A percentile compares a stretch with the other conserved stretches of the same genome.
Conservation (phyloP, 139 green algal species). For the Chlorella sp. region DNA sequence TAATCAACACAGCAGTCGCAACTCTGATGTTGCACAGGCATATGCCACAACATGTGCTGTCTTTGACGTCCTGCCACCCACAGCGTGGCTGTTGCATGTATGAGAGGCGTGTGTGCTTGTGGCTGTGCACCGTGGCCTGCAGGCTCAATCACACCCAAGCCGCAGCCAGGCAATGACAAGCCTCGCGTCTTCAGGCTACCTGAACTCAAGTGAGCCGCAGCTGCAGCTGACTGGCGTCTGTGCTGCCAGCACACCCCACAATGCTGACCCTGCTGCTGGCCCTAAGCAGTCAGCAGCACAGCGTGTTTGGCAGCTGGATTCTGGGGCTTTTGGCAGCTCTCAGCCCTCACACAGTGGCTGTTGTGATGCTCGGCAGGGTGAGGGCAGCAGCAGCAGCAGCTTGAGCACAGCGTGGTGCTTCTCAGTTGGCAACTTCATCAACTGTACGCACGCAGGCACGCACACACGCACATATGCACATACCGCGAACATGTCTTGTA, state of each 20-base stretch:
- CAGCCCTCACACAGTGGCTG: background rate
- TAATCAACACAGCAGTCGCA: background rate
- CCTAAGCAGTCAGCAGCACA: too few relatives aligned
- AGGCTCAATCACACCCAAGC: slow-evolving; percentile 78
- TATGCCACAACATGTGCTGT: background rate
- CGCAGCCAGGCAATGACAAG: slow-evolving; percentile 91
- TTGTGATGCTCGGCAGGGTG: too few relatives aligned
- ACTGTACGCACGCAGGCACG: too few relatives aligned
- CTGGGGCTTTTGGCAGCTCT: background rate
- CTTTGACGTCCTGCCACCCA: background rate
- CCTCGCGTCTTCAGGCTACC: slow-evolving; percentile 85
- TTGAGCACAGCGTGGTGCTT: too few relatives aligned
- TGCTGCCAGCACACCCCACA: too few relatives aligned
- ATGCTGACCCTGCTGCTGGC: too few relatives aligned
- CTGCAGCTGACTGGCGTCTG: too few relatives aligned
- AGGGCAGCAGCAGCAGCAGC: background rate
- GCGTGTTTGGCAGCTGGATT: too few relatives aligned
- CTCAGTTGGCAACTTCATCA: too few relatives aligned
- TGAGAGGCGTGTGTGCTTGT: background rate
- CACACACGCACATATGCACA: too few relatives aligned
- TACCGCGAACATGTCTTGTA: too few relatives aligned
- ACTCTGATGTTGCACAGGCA: background rate
- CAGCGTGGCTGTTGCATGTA: background rate
- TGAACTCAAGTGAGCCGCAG: slow-evolving; percentile 62
- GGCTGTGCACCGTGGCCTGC: background rate